A percentile compares a stretch with the other conserved stretches of the same genome.
These are phyloP conservation scores for Allantophomopsis cytisporea DNA, from an alignment of 2,329 filamentous ascomycete species.

Conservation along the genomic window DNA sequence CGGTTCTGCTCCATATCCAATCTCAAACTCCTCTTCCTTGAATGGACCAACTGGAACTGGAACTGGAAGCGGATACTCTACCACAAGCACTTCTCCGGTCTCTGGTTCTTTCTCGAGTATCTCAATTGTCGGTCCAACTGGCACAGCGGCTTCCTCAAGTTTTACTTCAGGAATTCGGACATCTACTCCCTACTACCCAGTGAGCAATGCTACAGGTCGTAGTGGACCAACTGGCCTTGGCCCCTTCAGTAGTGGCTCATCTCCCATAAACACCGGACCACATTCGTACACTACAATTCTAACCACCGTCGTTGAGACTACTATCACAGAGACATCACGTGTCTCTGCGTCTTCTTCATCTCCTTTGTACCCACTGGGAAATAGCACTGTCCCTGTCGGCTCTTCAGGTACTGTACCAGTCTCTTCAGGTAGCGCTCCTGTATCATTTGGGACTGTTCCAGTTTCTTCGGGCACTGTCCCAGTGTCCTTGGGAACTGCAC, in stretches of 20 bases:
- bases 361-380: not conserved
- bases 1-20: not conserved
- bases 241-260: not conserved
- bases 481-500: not conserved
- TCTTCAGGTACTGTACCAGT: not conserved
- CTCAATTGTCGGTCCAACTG: too few relatives aligned
- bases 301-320: too few relatives aligned
- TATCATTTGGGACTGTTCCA: not conserved
- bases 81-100: not conserved
- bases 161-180: not conserved
- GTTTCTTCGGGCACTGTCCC: not conserved
- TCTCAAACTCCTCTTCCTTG: not conserved
- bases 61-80: not conserved
- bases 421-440: not conserved
- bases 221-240: not conserved
- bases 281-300: too few relatives aligned
- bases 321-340: too few relatives aligned
- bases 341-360: not conserved
- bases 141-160: not conserved
- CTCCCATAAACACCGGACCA: not conserved
- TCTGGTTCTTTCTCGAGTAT: not conserved
- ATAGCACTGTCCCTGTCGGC: not conserved
- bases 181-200: not conserved
- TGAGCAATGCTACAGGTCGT: not conserved
- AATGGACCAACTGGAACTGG: not conserved